Conservation (phyloP, 768 basidiomycete genomes). For the Rhodotorula sphaerocarpa region DNA sequence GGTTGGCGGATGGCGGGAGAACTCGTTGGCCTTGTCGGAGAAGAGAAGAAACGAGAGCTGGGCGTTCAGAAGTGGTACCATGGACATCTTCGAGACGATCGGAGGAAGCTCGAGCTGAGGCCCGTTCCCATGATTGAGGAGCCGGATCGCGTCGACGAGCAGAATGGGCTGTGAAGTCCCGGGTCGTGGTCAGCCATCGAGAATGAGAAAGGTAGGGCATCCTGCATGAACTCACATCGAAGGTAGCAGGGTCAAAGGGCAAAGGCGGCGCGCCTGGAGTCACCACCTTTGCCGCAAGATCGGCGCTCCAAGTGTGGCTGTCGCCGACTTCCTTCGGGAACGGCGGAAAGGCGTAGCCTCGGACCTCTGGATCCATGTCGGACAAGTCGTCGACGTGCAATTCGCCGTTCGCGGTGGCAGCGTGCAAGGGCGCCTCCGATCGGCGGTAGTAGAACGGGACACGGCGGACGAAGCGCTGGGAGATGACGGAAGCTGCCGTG, state of each 20-base stretch:
- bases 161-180: conserved; percentile 24
- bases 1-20: conserved; percentile 16
- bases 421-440: not conserved
- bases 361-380: conserved; percentile 8
- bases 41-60: conserved; percentile 37
- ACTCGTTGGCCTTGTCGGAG: conserved; percentile 14
- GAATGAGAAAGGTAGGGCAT: too few species aligned
- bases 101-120: conserved; percentile 1
- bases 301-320: conserved; percentile 12
- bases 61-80: conserved; percentile 22
- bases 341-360: conserved; percentile 31
- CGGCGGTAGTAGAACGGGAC: conserved; percentile 22
- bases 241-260: conserved; percentile 27
- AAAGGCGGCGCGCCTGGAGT: conserved; percentile 5
- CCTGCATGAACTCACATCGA: conserved; percentile 28
- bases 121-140: conserved; percentile 23
- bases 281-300: not conserved
- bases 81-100: conserved; percentile 1
- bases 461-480: conserved; percentile 30
- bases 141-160: conserved; percentile 37
- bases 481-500: conserved; percentile 25
- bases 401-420: not conserved
- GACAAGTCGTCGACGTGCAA: not conserved
- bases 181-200: not conserved
- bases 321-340: conserved; percentile 9